Evolutionary conservation across 306 rosid genomes (phyloP).

Genomic region (Urtica urens): DNA sequence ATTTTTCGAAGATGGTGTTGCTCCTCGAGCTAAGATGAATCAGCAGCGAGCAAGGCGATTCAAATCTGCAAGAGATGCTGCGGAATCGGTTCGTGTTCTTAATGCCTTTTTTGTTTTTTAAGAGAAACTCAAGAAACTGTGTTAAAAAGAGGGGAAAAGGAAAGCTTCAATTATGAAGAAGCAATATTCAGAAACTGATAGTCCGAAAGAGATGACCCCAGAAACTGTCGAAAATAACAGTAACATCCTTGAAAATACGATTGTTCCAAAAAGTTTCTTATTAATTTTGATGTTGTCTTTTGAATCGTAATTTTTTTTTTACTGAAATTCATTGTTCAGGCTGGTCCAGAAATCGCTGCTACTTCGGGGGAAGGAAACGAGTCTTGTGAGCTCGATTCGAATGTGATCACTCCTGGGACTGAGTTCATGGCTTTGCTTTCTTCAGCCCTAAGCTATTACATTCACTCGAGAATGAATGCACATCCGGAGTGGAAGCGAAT

Average conservation of each 20-base stretch:
- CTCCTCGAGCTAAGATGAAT: conserved; percentile 27
- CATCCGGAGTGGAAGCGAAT: conserved; percentile 6
- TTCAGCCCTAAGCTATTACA: conserved; percentile 14
- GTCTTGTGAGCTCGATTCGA: conserved; percentile 17
- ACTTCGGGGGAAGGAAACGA: conserved; percentile 13
- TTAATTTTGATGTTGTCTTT: too few relatives aligned
- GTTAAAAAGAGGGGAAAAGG: not conserved
- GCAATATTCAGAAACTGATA: too few relatives aligned
- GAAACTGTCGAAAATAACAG: too few relatives aligned
- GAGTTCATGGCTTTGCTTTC: conserved; percentile 22
- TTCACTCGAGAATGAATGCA: conserved; percentile 8
- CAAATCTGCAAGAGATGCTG: conserved; percentile 19
- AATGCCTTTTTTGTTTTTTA: not conserved
- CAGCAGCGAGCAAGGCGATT: conserved; percentile 22
- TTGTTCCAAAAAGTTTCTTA: too few relatives aligned
- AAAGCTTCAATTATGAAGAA: too few relatives aligned
- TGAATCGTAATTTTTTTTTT: not conserved
- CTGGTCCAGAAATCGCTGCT: not conserved
- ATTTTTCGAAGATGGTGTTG: conserved; percentile 19
- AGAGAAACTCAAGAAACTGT: not conserved
- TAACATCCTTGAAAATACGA: too few relatives aligned
- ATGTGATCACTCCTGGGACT: conserved; percentile 24
- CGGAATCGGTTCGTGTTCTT: conserved; percentile 11
- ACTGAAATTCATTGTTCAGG: not conserved
- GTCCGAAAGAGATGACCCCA: too few relatives aligned